Evolutionary conservation across 2,329 filamentous ascomycete species (phyloP).

Genomic region (Delphinella strobiligena): DNA sequence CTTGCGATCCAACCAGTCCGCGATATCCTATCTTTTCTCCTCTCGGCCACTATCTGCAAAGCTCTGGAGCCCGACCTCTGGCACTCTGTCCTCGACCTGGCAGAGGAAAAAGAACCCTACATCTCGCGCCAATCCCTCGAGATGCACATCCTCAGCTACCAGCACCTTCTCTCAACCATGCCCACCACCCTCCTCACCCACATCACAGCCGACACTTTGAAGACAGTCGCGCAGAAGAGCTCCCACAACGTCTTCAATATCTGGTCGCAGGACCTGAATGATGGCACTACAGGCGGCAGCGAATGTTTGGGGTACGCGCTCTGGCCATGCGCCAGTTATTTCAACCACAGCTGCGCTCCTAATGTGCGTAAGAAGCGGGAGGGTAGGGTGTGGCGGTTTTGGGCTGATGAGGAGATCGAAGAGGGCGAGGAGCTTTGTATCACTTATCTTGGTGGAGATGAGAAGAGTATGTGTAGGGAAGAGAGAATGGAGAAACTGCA

Average conservation of each 20-base stretch:
- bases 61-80: slow-evolving; percentile 19
- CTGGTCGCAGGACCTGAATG: slow-evolving; percentile 23
- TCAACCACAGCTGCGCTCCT: slow-evolving; percentile 36
- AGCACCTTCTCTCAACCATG: slow-evolving; percentile 30
- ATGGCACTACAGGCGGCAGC: slow-evolving; percentile 27
- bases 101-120: slow-evolving; percentile 30
- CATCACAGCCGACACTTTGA: slow-evolving; percentile 23
- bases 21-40: slow-evolving; percentile 30
- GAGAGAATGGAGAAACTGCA: slow-evolving; percentile 26
- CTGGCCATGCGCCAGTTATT: slow-evolving; percentile 35
- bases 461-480: slow-evolving; percentile 24
- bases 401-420: slow-evolving; percentile 21
- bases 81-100: slow-evolving; percentile 25
- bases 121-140: slow-evolving; percentile 26
- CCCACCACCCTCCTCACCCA: slow-evolving; percentile 23
- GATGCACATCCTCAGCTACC: slow-evolving; percentile 27
- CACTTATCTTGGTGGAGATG: slow-evolving; percentile 37
- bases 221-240: slow-evolving; percentile 25
- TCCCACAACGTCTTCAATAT: slow-evolving; percentile 38
- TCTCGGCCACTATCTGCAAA: slow-evolving; percentile 27
- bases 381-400: slow-evolving; percentile 31
- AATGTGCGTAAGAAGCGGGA: slow-evolving; percentile 30
- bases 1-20: slow-evolving; percentile 5
- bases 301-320: slow-evolving; percentile 38
- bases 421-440: slow-evolving; percentile 34